Evolutionary conservation across 495 filamentous ascomycete genomes (phyloP), one percentile per base, ranked within the genome.

Genomic region (Alectoria sarmentosa): DNA sequence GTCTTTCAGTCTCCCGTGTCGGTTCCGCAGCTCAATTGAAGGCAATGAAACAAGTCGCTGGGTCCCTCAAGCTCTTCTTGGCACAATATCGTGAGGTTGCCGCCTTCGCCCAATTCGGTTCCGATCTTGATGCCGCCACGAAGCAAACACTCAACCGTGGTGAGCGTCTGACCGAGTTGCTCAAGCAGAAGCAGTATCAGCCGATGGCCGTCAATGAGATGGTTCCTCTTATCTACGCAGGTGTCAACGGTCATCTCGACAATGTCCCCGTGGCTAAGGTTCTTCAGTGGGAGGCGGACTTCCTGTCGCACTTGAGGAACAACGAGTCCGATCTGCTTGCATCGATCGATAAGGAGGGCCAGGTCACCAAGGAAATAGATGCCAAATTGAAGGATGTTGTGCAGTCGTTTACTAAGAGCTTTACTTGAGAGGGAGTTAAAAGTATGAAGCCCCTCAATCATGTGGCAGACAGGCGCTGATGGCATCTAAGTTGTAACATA

Each of bases 1-100:
- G 94, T 94, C 90, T 98, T 64, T 98, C 94, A 74, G 94, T 98
- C 69, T 98, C 94, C 75, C 94, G 94, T 89, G 94, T 98, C 86
- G 94, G 94, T 77, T 98, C 94, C 73, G 92, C 94, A 77, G 94
- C 94, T 75, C 94, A 98, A 85, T 88, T 98, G 80, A 98, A 98
- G 90, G 92, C 94, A 80, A 98, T 98, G 94, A 98, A 98, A 85
- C 94, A 98, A 87, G 94, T 98, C 76, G 94, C 94, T 76, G 94
- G 94, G 86, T 97, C 92, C 71, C 84, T 98, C 73, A 98, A 98
- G 86, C 91, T 98, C 72, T 98, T 98, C 91, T 91, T 98, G 87
- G 94, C 94, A 74, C 94, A 98, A 84, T 98, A 98, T 85, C 94
- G 94, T 93, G 94, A 98, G 82, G 94, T 98, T 67, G 94, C 94